Evolutionary conservation across 139 green algal genomes (phyloP).

Genomic region (Mychonastes homosphaera): DNA sequence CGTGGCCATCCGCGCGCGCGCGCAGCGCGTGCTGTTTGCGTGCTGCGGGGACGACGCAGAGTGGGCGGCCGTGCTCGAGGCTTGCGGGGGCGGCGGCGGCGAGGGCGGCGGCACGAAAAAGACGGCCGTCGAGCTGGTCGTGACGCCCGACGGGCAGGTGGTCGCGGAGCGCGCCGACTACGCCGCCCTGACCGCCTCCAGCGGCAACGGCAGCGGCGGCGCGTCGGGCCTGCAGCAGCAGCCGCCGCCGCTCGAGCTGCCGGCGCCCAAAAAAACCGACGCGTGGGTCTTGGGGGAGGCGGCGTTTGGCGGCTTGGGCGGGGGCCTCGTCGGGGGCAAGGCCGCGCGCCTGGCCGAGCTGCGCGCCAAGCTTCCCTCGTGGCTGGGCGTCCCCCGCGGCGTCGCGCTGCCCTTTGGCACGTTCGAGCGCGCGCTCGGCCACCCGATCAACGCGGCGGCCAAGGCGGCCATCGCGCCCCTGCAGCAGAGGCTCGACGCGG

Average conservation of each 20-base stretch:
- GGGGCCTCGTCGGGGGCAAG: constrained; percentile 66
- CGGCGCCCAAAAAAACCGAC: constrained; percentile 8
- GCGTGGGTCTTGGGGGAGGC: constrained; percentile 36
- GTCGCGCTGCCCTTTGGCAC: constrained; percentile 75
- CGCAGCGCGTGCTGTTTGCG: constrained; percentile 63
- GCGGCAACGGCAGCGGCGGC: constrained; percentile 7
- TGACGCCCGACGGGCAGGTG: neutral
- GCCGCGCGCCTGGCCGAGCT: constrained; percentile 54
- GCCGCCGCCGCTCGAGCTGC: constrained; percentile 13
- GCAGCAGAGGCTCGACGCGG: neutral
- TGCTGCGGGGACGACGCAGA: constrained; percentile 55
- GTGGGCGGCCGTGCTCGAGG: constrained; percentile 27
- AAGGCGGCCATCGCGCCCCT: neutral
- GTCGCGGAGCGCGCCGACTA: neutral
- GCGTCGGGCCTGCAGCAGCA: neutral
- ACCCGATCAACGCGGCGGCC: constrained; percentile 29
- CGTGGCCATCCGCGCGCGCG: constrained; percentile 77
- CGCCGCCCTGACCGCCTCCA: neutral
- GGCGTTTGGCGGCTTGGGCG: constrained; percentile 43
- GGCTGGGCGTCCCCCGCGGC: constrained; percentile 6
- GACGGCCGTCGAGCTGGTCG: neutral
- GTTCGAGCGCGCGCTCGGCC: constrained; percentile 61
- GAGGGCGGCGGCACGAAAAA: neutral
- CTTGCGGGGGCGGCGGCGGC: neutral
- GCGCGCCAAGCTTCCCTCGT: constrained; percentile 1